A percentile compares a stretch with the other conserved stretches of the same genome.
phyloP scores from a whole-genome alignment of 2,329 filamentous ascomycete genomes.

The Fusarium goolgardi region DNA sequence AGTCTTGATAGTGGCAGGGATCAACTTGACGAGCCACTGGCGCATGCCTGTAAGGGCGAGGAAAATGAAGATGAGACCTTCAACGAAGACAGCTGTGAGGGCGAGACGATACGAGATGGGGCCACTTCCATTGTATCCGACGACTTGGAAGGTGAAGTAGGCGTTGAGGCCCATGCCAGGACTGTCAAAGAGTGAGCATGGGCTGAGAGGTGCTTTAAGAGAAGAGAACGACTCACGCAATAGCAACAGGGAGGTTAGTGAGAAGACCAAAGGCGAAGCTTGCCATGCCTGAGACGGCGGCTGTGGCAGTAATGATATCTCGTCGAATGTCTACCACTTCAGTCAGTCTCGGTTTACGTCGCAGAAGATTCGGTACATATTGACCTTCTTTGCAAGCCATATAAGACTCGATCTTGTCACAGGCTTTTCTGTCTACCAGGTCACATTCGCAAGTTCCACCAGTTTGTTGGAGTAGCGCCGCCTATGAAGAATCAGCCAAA shows the following conservation, averaged over 20 bases:
- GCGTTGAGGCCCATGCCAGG: slow-evolving; percentile 76
- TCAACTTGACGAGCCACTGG: slow-evolving; percentile 76
- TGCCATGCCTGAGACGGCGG: slow-evolving; percentile 80
- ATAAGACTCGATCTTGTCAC: slow-evolving; percentile 60
- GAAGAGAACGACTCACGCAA: slow-evolving; percentile 48
- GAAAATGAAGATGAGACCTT: slow-evolving; percentile 73
- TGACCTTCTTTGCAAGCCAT: slow-evolving; percentile 60
- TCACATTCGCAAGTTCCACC: slow-evolving; percentile 82
- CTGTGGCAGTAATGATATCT: slow-evolving; percentile 84
- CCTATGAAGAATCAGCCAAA: slow-evolving; percentile 57
- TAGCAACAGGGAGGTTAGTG: slow-evolving; percentile 76
- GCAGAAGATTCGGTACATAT: slow-evolving; percentile 9
- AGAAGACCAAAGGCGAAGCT: slow-evolving; percentile 82
- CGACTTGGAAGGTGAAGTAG: slow-evolving; percentile 75
- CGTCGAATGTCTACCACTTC: slow-evolving; percentile 67
- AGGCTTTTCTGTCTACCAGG: slow-evolving; percentile 56
- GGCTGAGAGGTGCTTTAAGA: fast-evolving
- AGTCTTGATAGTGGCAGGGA: slow-evolving; percentile 73
- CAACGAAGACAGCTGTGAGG: slow-evolving; percentile 72
- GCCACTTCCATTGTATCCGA: slow-evolving; percentile 69
- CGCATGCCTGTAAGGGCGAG: slow-evolving; percentile 75
- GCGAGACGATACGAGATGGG: slow-evolving; percentile 69
- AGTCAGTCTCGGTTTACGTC: background rate
- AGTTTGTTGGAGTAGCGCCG: slow-evolving; percentile 77
- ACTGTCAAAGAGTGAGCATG: slow-evolving; percentile 52